Evolutionary conservation across 495 filamentous ascomycete genomes (phyloP), one percentile per base, ranked within the genome.

Genomic region (Lasiosphaeria hispida): DNA sequence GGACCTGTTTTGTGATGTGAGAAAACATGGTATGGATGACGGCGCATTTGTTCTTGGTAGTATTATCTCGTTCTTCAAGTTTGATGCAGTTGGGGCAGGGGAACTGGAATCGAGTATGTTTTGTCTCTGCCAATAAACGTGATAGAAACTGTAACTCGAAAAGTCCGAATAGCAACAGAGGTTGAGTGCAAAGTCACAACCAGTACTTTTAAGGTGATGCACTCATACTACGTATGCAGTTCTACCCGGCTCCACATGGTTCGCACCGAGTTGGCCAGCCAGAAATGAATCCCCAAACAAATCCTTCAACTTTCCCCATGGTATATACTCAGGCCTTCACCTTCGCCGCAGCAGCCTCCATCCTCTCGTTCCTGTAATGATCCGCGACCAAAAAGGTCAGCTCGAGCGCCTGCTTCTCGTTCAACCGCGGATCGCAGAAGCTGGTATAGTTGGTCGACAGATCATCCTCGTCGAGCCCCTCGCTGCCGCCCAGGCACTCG

Each of bases 361-460:
- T 45, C 54, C 76, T 63, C 63, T 77, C 77, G 44, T 68, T 68
- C 38, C 77, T 66, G 43, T 73, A 96, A 68, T 90, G 90, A 7
- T 88, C 91, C 1, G 94, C 94, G 54, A 98, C 85, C 67, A 98
- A 72, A 71, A 98, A 98, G 1, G 94, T 91, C 68, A 97, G 73
- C 73, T 98, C 94, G 19, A 98, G 80, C 13, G 94, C 91, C 76
- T 98, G 94, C 72, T 97, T 96, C 81, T 97, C 94, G 68, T 98
- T 98, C 45, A 98, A 75, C 10, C 94, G 75, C 4, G 94, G 94
- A 69, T 98, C 94, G 71, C 94, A 98, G 77, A 92, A 97, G 30
- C 87, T 94, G 2, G 89, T 95, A 70, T 98, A 98, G 53, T 95
- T 88, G 48, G 90, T 81, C 4, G 84, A 83, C 38, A 98, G 76